Base-by-base conservation (phyloP, 2,329 filamentous ascomycete genomes). In the Capronia coronata region DNA sequence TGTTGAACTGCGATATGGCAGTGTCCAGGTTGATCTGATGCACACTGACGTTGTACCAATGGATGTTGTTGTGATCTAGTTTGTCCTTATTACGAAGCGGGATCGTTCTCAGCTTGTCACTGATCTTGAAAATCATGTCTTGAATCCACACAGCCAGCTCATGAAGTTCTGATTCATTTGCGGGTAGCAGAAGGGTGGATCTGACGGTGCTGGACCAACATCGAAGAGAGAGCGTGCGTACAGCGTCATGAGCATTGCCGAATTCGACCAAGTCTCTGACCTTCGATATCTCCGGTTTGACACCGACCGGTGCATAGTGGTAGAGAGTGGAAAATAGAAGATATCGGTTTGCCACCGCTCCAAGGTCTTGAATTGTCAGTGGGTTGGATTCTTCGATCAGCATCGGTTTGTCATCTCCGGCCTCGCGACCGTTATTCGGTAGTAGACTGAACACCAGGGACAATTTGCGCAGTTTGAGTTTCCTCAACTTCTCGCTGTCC, bases 361-460 rank as follows among this genome's bases (percentile, higher is more conserved):
- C 35, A 21, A 53, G 47, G 41, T 55, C 53, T 42, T 21, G 16
- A 39, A 47, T 14, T 6, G 38, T 41, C 23, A 57, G 30, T 25
- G 37, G 25, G 32, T 46, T 25, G 34, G 54, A 39, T 41, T 57
- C 51, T 14, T 52, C 44, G 21, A 54, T 35, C 22, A 46, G 25
- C 13, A 52, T 25, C 9, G 39, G 18, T 23, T 51, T 46, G 23
- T 56, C 51, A 10, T 45, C 42, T 9, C 43, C 40, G 10, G 43
- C 23, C 29, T 49, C 45, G 21, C 45, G 53, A 19, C 48, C 54
- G 22, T 52, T 52, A 32, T 58, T 58, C 13, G 56, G 56, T 13
- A 54, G 35, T 10, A 58, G 34, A 35, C 54, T 54, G 51, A 58
- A 58, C 3, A 58, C 34, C 8, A 58, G 43, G 13, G 52, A 55